A percentile compares a stretch with the other conserved stretches of the same genome.
phyloP scores from a whole-genome alignment of 2,329 filamentous ascomycete species.

The Ophiostoma novo-ulmi region DNA sequence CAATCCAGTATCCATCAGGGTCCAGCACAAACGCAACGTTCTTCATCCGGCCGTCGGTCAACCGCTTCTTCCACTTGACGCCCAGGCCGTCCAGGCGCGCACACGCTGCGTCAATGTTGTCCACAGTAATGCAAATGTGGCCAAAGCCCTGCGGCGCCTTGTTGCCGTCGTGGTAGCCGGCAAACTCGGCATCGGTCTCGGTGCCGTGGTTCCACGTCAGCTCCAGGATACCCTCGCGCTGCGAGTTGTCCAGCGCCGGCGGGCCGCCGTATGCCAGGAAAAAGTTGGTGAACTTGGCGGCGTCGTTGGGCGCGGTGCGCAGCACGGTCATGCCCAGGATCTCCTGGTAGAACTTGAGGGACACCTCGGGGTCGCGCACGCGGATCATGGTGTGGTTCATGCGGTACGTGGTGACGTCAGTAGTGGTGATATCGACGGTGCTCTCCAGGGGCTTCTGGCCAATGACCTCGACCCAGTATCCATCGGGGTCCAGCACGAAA shows the following conservation, averaged over 20 bases:
- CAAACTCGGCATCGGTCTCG: conserved; percentile 76
- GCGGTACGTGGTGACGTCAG: conserved; percentile 70
- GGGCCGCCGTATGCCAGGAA: conserved; percentile 75
- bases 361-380: conserved; percentile 73
- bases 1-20: conserved; percentile 81
- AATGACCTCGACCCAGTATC: conserved; percentile 81
- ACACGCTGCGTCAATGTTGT: conserved; percentile 84
- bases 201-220: conserved; percentile 81
- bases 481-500: conserved; percentile 83
- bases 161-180: conserved; percentile 84
- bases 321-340: conserved; percentile 82
- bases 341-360: conserved; percentile 76
- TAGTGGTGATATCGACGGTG: conserved; percentile 65
- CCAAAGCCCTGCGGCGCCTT: conserved; percentile 88
- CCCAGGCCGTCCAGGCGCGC: conserved; percentile 74
- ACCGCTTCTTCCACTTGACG: conserved; percentile 89
- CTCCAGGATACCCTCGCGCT: conserved; percentile 78
- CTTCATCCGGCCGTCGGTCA: conserved; percentile 90
- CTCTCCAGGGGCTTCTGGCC: conserved; percentile 66
- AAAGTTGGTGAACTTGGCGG: conserved; percentile 79
- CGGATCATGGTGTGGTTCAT: conserved; percentile 94
- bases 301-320: conserved; percentile 64
- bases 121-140: conserved; percentile 83
- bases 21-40: conserved; percentile 88
- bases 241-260: conserved; percentile 41